Evolutionary conservation across 306 rosid species (phyloP), one percentile per base, ranked within the genome.

Genomic region (Herpetospermum pedunculosum): DNA sequence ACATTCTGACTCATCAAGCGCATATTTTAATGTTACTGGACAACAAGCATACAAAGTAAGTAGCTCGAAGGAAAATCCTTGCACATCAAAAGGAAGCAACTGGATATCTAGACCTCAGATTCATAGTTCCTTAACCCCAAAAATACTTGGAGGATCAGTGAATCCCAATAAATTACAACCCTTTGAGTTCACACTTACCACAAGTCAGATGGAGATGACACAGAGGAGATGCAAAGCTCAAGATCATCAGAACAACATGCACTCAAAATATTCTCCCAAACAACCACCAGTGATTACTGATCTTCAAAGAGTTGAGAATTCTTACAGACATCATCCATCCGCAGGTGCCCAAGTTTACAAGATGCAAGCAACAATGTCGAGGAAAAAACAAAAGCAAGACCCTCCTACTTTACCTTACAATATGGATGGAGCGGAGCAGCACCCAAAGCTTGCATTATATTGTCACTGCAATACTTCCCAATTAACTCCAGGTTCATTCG

Each of bases 161-260:
- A 29, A 19, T 16, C 38, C 67, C 54, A 53, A 49, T 23, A 64
- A 64, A 44, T 76, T n/a, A 25, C 82, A 80, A 63, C 73, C 43
- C 18, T 57, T 67, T 43, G 79, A 79, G 30, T 21, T 8, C 65
- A 65, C 55, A 15, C 30, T 41, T 72, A 73, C 78, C 28, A 41
- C 77, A 35, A 43, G 49, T 25, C 80, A 37, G n/a, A 41, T 75
- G 21, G 76, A 72, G 52, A 75, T 71, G 48, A 78, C 68, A 19
- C 74, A 77, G 78, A 88, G 77, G 75, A 86, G 89, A 81, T 82
- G 88, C 25, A 77, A 77, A 67, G 76, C 44, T 80, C 79, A 80
- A 54, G 53, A 73, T 25, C 77, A 69, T 63, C 75, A 57, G 54
- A 68, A 50, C 80, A 78, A 74, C 25, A 55, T 75, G 58, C 73